phyloP scores from a whole-genome alignment of 306 rosid genomes.

The Mimosa pudica region DNA sequence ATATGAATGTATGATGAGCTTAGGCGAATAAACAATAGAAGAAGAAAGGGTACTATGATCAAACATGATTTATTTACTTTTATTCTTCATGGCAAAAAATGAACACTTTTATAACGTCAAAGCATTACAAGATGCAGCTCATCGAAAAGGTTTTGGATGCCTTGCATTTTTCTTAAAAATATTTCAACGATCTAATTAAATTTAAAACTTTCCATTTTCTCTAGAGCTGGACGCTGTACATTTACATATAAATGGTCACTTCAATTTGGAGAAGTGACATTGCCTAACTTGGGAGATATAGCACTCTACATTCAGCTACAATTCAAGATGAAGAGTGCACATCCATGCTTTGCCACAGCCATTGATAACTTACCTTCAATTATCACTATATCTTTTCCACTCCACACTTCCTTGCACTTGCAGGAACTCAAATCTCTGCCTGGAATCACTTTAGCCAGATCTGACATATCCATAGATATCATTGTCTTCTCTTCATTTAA shows the following conservation, averaged over 20 bases:
- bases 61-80: neutral
- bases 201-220: too few species aligned
- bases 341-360: constrained; percentile 56
- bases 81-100: neutral
- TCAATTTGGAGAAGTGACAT: neutral
- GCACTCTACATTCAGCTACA: constrained; percentile 40
- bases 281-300: neutral
- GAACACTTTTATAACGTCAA: neutral
- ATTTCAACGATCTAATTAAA: too few species aligned
- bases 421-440: constrained; percentile 46
- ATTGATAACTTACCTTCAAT: constrained; percentile 42
- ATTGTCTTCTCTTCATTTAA: constrained; percentile 45
- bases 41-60: neutral
- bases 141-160: neutral
- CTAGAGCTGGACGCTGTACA: too few species aligned
- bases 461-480: constrained; percentile 50
- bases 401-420: constrained; percentile 67
- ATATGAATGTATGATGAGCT: neutral
- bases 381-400: constrained; percentile 45
- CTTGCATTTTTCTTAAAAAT: too few species aligned
- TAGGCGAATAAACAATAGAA: too few species aligned
- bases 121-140: constrained; percentile 10
- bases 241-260: neutral
- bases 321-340: constrained; percentile 59
- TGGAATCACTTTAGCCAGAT: constrained; percentile 52